Base-by-base conservation (phyloP, 148 eudicot genomes). In the Rhododendron henanense region DNA sequence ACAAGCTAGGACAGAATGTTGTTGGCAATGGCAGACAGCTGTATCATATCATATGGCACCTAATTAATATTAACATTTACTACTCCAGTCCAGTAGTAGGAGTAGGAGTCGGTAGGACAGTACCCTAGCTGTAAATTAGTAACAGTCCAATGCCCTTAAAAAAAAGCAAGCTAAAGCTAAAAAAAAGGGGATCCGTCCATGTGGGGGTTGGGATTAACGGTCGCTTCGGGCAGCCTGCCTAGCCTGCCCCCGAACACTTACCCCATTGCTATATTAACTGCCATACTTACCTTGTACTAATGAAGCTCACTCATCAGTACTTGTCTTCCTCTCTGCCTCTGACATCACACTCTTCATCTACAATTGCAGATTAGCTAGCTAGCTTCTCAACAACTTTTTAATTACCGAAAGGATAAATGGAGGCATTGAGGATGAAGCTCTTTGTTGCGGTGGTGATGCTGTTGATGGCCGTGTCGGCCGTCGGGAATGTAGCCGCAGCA, bases 381-480 rank as follows among this genome's bases (percentile, higher is more conserved):
- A 41, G 45, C 45, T n/a, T 47, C 47, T 45, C 50, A 41, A 7
- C 33, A 39, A 50, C 4, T 11, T 2, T 3, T 7, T 10, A 21
- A 23, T 41, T 53, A n/a, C 28, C 48, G 21, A 23, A 63, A 65
- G 3, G 19, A 77, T 7, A 28, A 71, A 87, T 88, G 88, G 86
- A 86, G 67, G 86, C 88, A 81, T 85, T 79, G 84, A 85, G 33
- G 74, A 67, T 67, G 74, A 67, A 67, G 31, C 33, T 67, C 11
- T 67, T 67, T 3, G 33, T 25, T 67, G 35, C 73, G 31, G 73
- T 25, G 67, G 25, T 19, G 65, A 6, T 19, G 65, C 8, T 59
- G 25, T 63, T 25, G 31, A 25, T 65, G 73, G 73, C 73, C 13
- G 11, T 25, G 74, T 8, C 74, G 5, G 13, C 5, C 35, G 28